Evolutionary conservation across 306 rosid genomes (phyloP).

Genomic region (Malus asiatica): DNA sequence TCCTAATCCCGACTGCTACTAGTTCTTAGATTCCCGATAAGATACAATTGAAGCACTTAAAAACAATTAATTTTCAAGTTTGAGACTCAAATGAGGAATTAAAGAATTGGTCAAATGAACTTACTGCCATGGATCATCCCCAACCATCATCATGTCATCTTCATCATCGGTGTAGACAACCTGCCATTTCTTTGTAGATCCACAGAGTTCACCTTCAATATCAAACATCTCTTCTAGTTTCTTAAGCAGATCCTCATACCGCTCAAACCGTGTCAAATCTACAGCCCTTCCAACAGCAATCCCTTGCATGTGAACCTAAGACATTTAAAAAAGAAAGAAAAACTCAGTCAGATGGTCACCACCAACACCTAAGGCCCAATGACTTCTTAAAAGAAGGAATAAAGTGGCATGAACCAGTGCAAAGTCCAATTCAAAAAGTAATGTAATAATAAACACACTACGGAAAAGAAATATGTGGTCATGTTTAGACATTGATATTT

Average conservation of each 20-base stretch:
- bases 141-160: constrained; percentile 98
- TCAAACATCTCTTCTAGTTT: constrained; percentile 93
- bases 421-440: background rate
- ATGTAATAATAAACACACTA: background rate
- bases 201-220: constrained; percentile 76
- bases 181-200: constrained; percentile 70
- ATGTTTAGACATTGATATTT: background rate
- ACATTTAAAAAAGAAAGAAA: background rate
- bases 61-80: background rate
- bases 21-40: background rate
- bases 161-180: constrained; percentile 93
- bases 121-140: constrained; percentile 98
- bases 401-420: background rate
- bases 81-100: background rate
- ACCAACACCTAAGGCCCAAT: background rate
- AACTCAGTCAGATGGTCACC: background rate
- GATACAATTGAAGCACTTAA: background rate
- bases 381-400: background rate
- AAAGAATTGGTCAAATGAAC: constrained; percentile 22
- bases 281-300: constrained; percentile 99
- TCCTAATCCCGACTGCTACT: background rate
- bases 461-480: background rate
- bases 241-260: constrained; percentile 64
- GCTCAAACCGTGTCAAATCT: constrained; percentile 72
- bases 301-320: constrained; percentile 98